Evolutionary conservation across 768 basidiomycete species (phyloP).

Genomic region (Tylopilus vinaceipallidus): DNA sequence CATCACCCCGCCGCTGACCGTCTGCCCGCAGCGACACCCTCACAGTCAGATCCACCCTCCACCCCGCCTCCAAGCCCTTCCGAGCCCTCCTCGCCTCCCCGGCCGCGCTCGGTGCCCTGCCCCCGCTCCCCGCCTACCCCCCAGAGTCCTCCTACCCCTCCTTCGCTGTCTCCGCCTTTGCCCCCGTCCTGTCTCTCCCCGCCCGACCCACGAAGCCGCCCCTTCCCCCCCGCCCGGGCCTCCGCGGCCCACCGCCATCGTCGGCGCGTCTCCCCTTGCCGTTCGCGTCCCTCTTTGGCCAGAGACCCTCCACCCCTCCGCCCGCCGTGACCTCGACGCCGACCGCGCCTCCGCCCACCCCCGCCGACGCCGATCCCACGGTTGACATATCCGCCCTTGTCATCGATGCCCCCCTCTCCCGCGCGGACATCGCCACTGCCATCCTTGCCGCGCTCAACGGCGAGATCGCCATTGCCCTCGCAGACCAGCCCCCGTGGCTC

Average conservation of each 20-base stretch:
- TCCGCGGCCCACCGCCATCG: conserved; percentile 16
- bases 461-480: conserved; percentile 53
- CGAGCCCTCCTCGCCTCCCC: conserved; percentile 36
- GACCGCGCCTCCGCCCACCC: conserved; percentile 21
- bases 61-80: conserved; percentile 41
- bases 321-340: conserved; percentile 22
- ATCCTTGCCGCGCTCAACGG: conserved; percentile 52
- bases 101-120: conserved; percentile 42
- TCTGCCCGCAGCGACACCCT: conserved; percentile 32
- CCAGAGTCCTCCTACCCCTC: conserved; percentile 46
- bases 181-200: conserved; percentile 34
- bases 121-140: conserved; percentile 49
- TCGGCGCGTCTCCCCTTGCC: conserved; percentile 62
- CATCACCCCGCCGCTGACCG: conserved; percentile 32
- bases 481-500: conserved; percentile 53
- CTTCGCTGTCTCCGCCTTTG: conserved; percentile 42
- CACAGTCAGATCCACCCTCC: conserved; percentile 44
- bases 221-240: conserved; percentile 37
- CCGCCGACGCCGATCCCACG: conserved; percentile 34
- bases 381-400: conserved; percentile 63
- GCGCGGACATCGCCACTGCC: conserved; percentile 51
- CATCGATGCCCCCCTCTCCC: conserved; percentile 50
- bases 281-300: conserved; percentile 79
- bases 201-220: conserved; percentile 48
- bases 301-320: conserved; percentile 31